Evolutionary conservation across 1,284 basidiomycete genomes (phyloP).

Genomic region (Earliella scabrosa): DNA sequence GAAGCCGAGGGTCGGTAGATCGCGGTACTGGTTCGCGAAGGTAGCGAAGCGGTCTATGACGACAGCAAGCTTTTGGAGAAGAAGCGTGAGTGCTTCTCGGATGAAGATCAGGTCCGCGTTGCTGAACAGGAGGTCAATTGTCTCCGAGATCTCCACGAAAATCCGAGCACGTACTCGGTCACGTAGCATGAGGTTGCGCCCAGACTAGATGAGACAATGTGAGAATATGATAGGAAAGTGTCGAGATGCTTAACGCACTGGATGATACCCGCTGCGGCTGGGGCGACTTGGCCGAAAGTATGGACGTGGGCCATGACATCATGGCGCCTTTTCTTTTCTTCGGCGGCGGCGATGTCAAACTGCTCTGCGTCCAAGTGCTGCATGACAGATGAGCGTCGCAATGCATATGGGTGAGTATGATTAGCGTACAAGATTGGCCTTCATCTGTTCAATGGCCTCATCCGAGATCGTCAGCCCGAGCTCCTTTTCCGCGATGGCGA

Average conservation of each 20-base stretch:
- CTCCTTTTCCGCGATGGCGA: constrained; percentile 96
- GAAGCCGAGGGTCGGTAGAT: constrained; percentile 91
- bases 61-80: constrained; percentile 87
- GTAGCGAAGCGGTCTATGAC: constrained; percentile 87
- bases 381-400: no score
- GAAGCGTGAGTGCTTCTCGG: constrained; percentile 83
- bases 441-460: constrained; percentile 94
- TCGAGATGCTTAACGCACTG: constrained; percentile 62
- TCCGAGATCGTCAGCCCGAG: constrained; percentile 91
- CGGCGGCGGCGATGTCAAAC: constrained; percentile 89
- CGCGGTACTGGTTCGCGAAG: constrained; percentile 79
- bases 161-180: constrained; percentile 75
- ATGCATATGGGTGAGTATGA: no score
- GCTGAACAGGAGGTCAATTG: constrained; percentile 45
- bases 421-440: constrained; percentile 77
- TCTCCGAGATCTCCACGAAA: not conserved
- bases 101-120: constrained; percentile 99
- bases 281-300: constrained; percentile 93
- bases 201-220: constrained; percentile 51
- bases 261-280: constrained; percentile 96
- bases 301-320: constrained; percentile 99
- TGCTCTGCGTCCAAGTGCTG: constrained; percentile 87
- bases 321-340: constrained; percentile 98
- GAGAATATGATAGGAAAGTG: constrained; percentile 9
- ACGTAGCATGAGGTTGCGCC: constrained; percentile 99